A percentile compares a stretch with the other conserved stretches of the same genome.
Evolutionary conservation across 2,329 filamentous ascomycete species (phyloP).

Genomic region (Verruconis gallopava): DNA sequence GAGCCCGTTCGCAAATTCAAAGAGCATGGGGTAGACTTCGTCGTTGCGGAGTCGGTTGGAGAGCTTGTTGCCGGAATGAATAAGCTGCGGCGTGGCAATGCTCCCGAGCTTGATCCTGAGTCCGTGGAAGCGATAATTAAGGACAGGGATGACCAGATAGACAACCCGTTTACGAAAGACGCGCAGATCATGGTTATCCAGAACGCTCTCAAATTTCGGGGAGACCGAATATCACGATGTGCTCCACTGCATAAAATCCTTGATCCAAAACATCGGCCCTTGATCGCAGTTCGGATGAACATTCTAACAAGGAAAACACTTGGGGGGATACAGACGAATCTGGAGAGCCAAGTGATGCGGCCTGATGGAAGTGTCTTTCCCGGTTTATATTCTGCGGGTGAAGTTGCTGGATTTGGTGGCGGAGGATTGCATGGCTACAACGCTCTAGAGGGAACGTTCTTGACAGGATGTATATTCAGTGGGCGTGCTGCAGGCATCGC

Average conservation of each 20-base stretch:
- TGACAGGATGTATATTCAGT: conserved; percentile 51
- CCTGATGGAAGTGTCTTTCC: conserved; percentile 37
- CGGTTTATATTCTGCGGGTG: conserved; percentile 47
- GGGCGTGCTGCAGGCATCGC: conserved; percentile 43
- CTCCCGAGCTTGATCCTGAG: conserved; percentile 31
- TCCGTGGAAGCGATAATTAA: conserved; percentile 37
- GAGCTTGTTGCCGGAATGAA: conserved; percentile 49
- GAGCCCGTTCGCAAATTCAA: conserved; percentile 45
- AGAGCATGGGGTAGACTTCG: conserved; percentile 46
- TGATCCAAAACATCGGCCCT: conserved; percentile 42
- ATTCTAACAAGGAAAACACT: conserved; percentile 49
- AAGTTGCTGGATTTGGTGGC: conserved; percentile 48
- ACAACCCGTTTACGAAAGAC: conserved; percentile 46
- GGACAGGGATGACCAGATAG: conserved; percentile 42
- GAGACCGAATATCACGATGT: conserved; percentile 38
- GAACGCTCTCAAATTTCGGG: conserved; percentile 44
- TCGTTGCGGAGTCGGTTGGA: conserved; percentile 42
- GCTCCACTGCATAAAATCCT: conserved; percentile 41
- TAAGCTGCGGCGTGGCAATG: conserved; percentile 23
- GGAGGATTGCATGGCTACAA: conserved; percentile 51
- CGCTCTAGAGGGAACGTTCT: conserved; percentile 48
- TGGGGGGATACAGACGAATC: conserved; percentile 46
- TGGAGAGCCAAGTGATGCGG: conserved; percentile 43
- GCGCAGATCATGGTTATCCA: conserved; percentile 49
- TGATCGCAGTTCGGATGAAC: conserved; percentile 49